Evolutionary conservation across 805 yeast genomes (phyloP), one percentile per base, ranked within the genome.

Genomic region (Limtongozyma cylindracea): DNA sequence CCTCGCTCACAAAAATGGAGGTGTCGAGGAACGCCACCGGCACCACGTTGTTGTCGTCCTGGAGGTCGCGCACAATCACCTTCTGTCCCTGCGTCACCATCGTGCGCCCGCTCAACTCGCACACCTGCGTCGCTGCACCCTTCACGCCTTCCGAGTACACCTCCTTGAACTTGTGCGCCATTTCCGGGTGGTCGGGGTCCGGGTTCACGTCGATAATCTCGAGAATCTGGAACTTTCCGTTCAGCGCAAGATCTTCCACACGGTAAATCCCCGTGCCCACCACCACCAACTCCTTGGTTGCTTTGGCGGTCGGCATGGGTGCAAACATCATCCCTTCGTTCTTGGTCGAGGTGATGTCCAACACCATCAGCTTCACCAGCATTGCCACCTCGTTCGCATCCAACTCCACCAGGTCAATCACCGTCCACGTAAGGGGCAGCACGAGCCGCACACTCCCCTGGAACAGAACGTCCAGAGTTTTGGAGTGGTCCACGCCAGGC

Each of bases 21-120:
- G 80, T 61, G 39, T 88, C 96, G 24, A 70, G 53, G 35, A 88
- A 88, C 1, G 96, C 96, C 4, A 88, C 94, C 0, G 96, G 94
- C 15, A 73, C 78, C 3, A 78, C 77, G 15, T 5, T 5, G 24
- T 76, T 73, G 39, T 76, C 88, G 33, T 74, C 91, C 35, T 74
- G 82, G 21, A 80, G 53, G 38, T 74, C 84, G 35, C 95, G 56
- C 3, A 82, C 68, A 31, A 84, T 49, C 15, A 63, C 41, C 32
- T 72, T 73, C 41, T 76, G 92, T 4, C 94, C 94, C 41, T 84
- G 96, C 3, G 80, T 63, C 3, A 69, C 66, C 19, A 80, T 53
- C 26, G 84, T 63, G 28, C 91, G 51, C 3, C 95, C 95, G 43
- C 82, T 65, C 8, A 82, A 56, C 23, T 70, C 88, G 35, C 72